A percentile compares a stretch with the other conserved stretches of the same genome.
Evolutionary conservation across 306 rosid species (phyloP).

Genomic region (Dryas octopetala): DNA sequence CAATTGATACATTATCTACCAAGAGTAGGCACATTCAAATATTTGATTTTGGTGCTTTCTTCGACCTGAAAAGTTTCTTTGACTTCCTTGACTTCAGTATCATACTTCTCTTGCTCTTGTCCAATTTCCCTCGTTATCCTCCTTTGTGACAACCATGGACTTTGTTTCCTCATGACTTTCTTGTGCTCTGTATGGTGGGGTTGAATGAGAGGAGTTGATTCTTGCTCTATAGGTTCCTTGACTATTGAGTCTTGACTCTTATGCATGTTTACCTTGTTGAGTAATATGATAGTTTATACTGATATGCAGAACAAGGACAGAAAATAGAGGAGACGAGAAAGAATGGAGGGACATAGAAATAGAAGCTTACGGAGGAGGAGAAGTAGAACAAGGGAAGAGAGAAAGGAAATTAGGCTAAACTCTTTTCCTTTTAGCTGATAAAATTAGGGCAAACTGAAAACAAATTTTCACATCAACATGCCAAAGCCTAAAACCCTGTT

Average conservation of each 20-base stretch:
- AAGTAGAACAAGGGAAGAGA: constrained; percentile 9
- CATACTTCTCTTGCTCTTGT: background rate
- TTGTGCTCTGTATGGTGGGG: background rate
- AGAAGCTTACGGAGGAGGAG: background rate
- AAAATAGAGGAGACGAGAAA: background rate
- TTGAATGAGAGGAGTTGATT: background rate
- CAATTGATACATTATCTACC: too few species aligned
- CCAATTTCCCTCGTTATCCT: background rate
- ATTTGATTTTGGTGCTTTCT: background rate
- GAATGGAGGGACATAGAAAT: background rate
- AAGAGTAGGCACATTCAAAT: background rate
- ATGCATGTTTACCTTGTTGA: too few species aligned
- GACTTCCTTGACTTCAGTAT: background rate
- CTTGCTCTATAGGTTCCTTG: background rate
- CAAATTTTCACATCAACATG: background rate
- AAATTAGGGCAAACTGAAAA: background rate
- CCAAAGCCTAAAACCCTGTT: background rate
- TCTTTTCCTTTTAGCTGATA: background rate
- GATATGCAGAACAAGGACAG: background rate
- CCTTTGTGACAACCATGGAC: background rate
- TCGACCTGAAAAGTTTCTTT: background rate
- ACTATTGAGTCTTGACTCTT: too few species aligned
- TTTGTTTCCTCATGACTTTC: background rate
- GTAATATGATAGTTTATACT: too few species aligned
- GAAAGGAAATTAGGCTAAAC: background rate